Conservation (phyloP, 116 monocot species). For the Zostera marina region DNA sequence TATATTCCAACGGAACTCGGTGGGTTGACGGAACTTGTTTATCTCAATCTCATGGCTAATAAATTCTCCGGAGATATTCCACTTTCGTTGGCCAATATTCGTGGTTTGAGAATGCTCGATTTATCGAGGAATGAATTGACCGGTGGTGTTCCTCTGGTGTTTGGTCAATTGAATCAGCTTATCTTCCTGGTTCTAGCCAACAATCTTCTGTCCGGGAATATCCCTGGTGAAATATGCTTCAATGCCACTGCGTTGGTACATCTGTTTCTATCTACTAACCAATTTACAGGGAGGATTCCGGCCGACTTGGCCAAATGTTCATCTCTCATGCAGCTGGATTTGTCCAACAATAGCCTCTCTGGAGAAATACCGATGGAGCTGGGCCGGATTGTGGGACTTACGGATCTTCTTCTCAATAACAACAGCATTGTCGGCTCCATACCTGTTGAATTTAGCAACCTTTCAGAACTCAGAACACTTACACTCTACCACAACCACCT, state of each 20-base stretch:
- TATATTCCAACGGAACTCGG: slow-evolving; percentile 36
- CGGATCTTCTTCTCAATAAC: slow-evolving; percentile 80
- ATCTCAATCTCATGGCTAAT: slow-evolving; percentile 70
- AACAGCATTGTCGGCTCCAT: slow-evolving; percentile 61
- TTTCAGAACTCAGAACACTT: slow-evolving; percentile 38
- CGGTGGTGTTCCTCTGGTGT: slow-evolving; percentile 36
- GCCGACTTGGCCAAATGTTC: slow-evolving; percentile 24
- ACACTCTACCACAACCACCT: slow-evolving; percentile 58
- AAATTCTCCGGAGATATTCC: slow-evolving; percentile 44
- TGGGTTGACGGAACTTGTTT: slow-evolving; percentile 26
- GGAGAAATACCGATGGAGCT: slow-evolving; percentile 46
- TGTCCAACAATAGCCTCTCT: slow-evolving; percentile 58
- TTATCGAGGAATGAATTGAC: slow-evolving; percentile 53
- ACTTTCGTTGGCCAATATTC: slow-evolving; percentile 15
- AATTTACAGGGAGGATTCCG: slow-evolving; percentile 49
- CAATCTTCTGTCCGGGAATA: slow-evolving; percentile 42
- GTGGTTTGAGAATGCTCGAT: slow-evolving; percentile 38
- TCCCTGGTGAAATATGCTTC: slow-evolving; percentile 41
- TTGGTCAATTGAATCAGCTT: slow-evolving; percentile 29
- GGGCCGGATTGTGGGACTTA: slow-evolving; percentile 43
- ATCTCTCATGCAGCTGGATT: slow-evolving; percentile 36
- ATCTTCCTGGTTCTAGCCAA: slow-evolving; percentile 45
- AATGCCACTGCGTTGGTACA: slow-evolving; percentile 28
- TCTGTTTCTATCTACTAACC: slow-evolving; percentile 53
- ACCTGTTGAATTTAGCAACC: slow-evolving; percentile 32